phyloP scores from a whole-genome alignment of 441 rosid genomes.

The Geranium incanum region DNA sequence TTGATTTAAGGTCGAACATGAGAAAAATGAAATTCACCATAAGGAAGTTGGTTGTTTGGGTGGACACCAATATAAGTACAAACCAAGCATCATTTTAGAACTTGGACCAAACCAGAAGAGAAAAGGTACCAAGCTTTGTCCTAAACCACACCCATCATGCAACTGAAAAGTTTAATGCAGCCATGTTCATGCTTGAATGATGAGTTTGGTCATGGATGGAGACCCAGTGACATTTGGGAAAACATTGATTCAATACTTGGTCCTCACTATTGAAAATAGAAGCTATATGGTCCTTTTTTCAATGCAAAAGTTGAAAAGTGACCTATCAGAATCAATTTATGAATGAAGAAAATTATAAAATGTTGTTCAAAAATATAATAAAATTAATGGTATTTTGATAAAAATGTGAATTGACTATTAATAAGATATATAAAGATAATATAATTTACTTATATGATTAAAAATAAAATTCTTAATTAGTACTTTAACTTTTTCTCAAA shows the following conservation, averaged over 20 bases:
- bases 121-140: not conserved
- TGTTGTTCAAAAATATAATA: no score
- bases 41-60: slow-evolving; percentile 7
- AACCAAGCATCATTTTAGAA: not conserved
- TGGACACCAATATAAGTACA: not conserved
- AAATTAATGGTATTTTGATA: no score
- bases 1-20: no score
- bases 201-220: slow-evolving; percentile 3
- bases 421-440: no score
- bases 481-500: no score
- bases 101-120: slow-evolving; percentile 2
- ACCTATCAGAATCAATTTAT: not conserved
- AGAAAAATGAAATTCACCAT: not conserved
- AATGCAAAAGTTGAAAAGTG: not conserved
- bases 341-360: no score
- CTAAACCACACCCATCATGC: not conserved
- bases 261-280: slow-evolving; percentile 4
- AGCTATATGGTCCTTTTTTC: not conserved
- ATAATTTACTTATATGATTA: no score
- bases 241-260: slow-evolving; percentile 1
- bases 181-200: not conserved
- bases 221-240: slow-evolving; percentile 1
- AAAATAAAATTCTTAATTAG: no score
- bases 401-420: no score
- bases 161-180: not conserved